phyloP scores from a whole-genome alignment of 2,329 filamentous ascomycete species.

The Ilyonectria mors-panacis region DNA sequence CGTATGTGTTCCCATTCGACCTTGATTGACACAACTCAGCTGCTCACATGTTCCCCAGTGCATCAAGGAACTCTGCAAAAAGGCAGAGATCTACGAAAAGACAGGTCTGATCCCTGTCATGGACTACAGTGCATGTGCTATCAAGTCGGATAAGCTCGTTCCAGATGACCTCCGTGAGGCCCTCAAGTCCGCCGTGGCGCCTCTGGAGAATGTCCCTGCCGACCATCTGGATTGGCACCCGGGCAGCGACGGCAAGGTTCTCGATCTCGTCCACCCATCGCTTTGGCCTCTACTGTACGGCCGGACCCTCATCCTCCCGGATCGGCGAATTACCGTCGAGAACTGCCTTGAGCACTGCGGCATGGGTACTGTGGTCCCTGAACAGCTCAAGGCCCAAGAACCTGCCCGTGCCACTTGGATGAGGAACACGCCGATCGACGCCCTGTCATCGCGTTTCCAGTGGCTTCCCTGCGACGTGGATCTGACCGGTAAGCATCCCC shows the following conservation, averaged over 20 bases:
- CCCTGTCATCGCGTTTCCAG: constrained; percentile 51
- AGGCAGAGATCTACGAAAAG: constrained; percentile 52
- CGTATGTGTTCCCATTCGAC: constrained; percentile 37
- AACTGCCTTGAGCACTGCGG: constrained; percentile 55
- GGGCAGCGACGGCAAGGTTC: constrained; percentile 67
- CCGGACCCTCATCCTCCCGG: constrained; percentile 53
- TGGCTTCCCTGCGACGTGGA: constrained; percentile 67
- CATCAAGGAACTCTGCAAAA: constrained; percentile 52
- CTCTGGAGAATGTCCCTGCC: constrained; percentile 67
- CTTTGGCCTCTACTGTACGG: constrained; percentile 73
- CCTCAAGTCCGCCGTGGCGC: constrained; percentile 60
- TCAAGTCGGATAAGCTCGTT: constrained; percentile 55
- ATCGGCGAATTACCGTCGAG: constrained; percentile 54
- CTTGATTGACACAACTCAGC: neutral
- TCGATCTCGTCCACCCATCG: constrained; percentile 76
- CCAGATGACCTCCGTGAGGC: constrained; percentile 47
- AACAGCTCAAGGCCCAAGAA: constrained; percentile 11
- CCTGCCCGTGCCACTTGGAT: constrained; percentile 20
- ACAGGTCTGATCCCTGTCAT: constrained; percentile 53
- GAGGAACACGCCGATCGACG: neutral
- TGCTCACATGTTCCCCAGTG: constrained; percentile 42
- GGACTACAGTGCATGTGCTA: constrained; percentile 50
- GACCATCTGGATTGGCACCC: constrained; percentile 73
- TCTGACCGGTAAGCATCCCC: constrained; percentile 54
- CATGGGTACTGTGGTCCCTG: constrained; percentile 34